Evolutionary conservation across 2,329 filamentous ascomycete genomes (phyloP), one percentile per base, ranked within the genome.

Genomic region (Pseudogymnoascus sp.): DNA sequence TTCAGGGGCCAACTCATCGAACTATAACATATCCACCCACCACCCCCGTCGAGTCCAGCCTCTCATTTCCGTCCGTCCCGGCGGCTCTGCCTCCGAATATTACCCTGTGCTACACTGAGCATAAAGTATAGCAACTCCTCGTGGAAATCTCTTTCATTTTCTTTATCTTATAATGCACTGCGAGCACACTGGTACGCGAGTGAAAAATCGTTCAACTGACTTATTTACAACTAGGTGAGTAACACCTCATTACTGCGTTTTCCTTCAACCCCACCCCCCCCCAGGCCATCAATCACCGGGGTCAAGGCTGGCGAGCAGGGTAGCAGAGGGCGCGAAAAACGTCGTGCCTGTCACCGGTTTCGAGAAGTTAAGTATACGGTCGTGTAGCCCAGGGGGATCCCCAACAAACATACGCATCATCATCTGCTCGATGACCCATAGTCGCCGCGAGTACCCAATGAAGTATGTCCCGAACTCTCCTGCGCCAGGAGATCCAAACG

Each of bases 391-490:
- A 0, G 78, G 77, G 1, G 83, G 83, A 62, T 79, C 69, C 0
- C 83, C 83, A 8, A 84, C 66, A 70, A 85, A 85, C 83, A 85
- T 85, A 2, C 80, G 75, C 67, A 83, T 74, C 68, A 85, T 68
- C 83, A 85, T 86, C 71, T 77, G 78, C 73, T 85, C 83, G 62
- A 82, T 79, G 0, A 85, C 83, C 82, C 82, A 85, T 8, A 85
- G 69, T 10, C 76, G 74, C 23, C 75, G 74, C 1, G 81, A 79
- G 69, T 84, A 84, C 0, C 81, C 82, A 61, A 85, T 83, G 63
- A 85, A 85, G 71, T 85, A 85, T 0, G 83, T 85, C 1, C 83
- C 83, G 65, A 80, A 85, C 69, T 84, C 77, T 0, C 76, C 78
- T 0, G 75, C 70, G 0, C 77, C 80, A 0, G 83, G 82, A 0